Evolutionary conservation across 2,329 filamentous ascomycete species (phyloP).

Genomic region (Aspergillus cejpii): DNA sequence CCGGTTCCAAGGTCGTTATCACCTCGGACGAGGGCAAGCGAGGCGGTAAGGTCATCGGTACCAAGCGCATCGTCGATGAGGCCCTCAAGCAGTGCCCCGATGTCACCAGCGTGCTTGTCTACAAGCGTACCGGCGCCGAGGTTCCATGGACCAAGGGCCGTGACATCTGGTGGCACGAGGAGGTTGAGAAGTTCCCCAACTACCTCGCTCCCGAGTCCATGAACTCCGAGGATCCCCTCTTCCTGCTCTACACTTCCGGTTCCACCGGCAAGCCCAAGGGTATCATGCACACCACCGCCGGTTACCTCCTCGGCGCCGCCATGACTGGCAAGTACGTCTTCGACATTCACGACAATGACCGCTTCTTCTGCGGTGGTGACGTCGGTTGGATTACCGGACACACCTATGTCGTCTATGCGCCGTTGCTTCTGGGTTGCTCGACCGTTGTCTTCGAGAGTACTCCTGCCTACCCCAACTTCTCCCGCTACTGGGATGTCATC

Average conservation of each 20-base stretch:
- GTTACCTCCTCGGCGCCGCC: conserved; percentile 89
- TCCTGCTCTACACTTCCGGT: conserved; percentile 95
- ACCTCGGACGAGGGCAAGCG: conserved; percentile 97
- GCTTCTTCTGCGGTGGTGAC: conserved; percentile 95
- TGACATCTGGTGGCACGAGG: conserved; percentile 98
- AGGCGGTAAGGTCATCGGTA: conserved; percentile 92
- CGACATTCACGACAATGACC: conserved; percentile 89
- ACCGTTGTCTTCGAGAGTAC: conserved; percentile 98
- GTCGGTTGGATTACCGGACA: conserved; percentile 99
- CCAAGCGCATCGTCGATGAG: conserved; percentile 98
- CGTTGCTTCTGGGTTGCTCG: conserved; percentile 82
- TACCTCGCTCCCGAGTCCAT: conserved; percentile 86
- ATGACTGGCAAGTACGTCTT: conserved; percentile 98
- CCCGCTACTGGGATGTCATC: conserved; percentile 97
- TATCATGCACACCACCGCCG: conserved; percentile 93
- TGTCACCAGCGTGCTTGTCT: conserved; percentile 79
- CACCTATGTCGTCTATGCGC: conserved; percentile 96
- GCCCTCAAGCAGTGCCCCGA: conserved; percentile 92
- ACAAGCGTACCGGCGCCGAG: conserved; percentile 88
- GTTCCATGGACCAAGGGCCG: conserved; percentile 84
- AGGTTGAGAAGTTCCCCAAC: conserved; percentile 90
- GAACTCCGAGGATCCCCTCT: conserved; percentile 91
- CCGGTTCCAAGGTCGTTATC: conserved; percentile 85
- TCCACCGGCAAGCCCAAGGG: conserved; percentile 99
- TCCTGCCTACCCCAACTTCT: conserved; percentile 94